Evolutionary conservation across 768 basidiomycete species (phyloP).

Genomic region (Leccinum rimulosum): DNA sequence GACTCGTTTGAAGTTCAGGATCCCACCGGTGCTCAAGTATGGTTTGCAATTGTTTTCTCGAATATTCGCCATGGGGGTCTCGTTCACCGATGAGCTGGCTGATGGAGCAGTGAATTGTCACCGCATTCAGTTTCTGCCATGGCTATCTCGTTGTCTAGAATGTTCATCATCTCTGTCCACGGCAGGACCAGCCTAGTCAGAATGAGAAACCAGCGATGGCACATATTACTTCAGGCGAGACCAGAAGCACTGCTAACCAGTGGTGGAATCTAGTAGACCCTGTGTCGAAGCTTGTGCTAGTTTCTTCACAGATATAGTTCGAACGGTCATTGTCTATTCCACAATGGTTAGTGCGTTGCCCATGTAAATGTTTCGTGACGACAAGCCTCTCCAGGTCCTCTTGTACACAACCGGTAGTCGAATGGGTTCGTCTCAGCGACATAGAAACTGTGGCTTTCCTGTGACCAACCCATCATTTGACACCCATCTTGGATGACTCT

Average conservation of each 20-base stretch:
- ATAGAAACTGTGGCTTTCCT: not conserved
- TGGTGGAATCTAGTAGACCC: not conserved
- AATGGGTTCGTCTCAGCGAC: not conserved
- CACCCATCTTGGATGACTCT: too few relatives aligned
- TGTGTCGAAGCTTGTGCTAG: not conserved
- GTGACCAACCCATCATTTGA: not conserved
- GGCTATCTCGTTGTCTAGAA: not conserved
- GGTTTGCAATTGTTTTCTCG: conserved; percentile 38
- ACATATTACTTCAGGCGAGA: too few relatives aligned
- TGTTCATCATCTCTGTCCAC: not conserved
- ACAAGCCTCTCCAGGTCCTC: not conserved
- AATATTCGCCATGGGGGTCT: conserved; percentile 47
- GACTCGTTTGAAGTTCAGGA: conserved; percentile 51
- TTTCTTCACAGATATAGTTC: not conserved
- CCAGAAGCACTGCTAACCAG: not conserved
- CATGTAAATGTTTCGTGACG: not conserved
- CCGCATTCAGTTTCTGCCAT: not conserved
- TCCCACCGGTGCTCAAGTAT: conserved; percentile 54
- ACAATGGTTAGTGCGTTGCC: not conserved
- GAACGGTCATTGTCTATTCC: not conserved
- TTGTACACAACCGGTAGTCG: not conserved
- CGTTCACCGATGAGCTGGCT: conserved; percentile 36
- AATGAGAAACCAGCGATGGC: not conserved
- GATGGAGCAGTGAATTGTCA: conserved; percentile 11
- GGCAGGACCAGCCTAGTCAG: not conserved